phyloP scores from a whole-genome alignment of 2,329 filamentous ascomycete species.

The Graphilbum ipis-grandicollis region DNA sequence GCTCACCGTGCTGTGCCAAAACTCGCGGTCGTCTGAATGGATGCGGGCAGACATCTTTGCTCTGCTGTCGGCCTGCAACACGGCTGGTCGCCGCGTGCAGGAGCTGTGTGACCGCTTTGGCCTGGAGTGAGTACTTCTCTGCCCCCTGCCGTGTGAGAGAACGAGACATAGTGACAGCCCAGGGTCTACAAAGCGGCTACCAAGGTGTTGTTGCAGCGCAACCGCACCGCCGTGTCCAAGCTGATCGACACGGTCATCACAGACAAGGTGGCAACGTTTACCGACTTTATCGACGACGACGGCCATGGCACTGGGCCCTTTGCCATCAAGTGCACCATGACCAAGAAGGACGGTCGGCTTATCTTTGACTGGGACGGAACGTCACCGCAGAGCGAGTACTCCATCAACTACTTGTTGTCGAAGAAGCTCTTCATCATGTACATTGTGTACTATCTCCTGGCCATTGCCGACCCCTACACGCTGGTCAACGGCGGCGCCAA shows the following conservation, averaged over 20 bases:
- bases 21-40: slow-evolving; percentile 29
- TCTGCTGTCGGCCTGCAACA: slow-evolving; percentile 26
- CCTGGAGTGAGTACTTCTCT: slow-evolving; percentile 11
- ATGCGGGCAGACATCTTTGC: slow-evolving; percentile 28
- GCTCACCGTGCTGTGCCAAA: slow-evolving; percentile 26
- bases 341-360: slow-evolving; percentile 22
- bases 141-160: neutral
- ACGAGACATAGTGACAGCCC: neutral
- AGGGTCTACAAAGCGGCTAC: slow-evolving; percentile 25
- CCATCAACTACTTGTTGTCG: slow-evolving; percentile 30
- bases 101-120: slow-evolving; percentile 27
- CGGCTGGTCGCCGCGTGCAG: slow-evolving; percentile 23
- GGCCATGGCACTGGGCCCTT: slow-evolving; percentile 1
- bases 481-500: slow-evolving; percentile 34
- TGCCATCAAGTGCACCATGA: slow-evolving; percentile 22
- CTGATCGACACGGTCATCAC: slow-evolving; percentile 27
- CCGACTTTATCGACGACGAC: slow-evolving; percentile 3
- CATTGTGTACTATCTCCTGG: slow-evolving; percentile 28
- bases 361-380: slow-evolving; percentile 31
- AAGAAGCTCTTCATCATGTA: slow-evolving; percentile 34
- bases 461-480: slow-evolving; percentile 26
- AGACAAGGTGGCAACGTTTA: slow-evolving; percentile 16
- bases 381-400: slow-evolving; percentile 24
- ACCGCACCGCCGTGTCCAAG: slow-evolving; percentile 23
- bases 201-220: slow-evolving; percentile 24